Evolutionary conservation across 495 filamentous ascomycete species (phyloP).

Genomic region (Talaromyces ruber): DNA sequence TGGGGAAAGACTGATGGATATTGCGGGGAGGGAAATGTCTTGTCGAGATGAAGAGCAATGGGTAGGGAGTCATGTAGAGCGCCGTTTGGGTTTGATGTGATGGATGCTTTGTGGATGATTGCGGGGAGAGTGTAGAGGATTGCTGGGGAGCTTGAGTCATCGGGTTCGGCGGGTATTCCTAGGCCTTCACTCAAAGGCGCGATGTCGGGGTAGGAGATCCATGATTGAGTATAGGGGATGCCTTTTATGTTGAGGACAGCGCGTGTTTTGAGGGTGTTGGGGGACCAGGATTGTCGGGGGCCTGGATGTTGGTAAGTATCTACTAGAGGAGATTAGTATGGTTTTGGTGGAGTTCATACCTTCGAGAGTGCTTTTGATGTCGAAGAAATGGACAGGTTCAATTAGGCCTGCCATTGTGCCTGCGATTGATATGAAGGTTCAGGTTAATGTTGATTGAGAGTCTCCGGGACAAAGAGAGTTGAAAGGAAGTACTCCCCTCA

Average conservation of each 20-base stretch:
- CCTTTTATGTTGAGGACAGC: conserved; percentile 31
- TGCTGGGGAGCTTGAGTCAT: not conserved
- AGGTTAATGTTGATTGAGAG: not conserved
- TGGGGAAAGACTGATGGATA: conserved; percentile 4
- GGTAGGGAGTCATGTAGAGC: conserved; percentile 31
- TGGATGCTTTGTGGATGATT: conserved; percentile 21
- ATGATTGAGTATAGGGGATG: conserved; percentile 33
- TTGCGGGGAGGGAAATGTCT: conserved; percentile 17
- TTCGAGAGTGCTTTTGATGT: conserved; percentile 23
- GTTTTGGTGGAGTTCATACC: conserved; percentile 12
- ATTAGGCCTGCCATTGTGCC: conserved; percentile 16
- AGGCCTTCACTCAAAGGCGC: conserved; percentile 20
- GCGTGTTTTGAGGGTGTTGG: conserved; percentile 31
- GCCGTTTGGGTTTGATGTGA: conserved; percentile 18
- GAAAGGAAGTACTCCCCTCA: not conserved
- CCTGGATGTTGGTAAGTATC: conserved; percentile 10
- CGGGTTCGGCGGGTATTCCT: conserved; percentile 15
- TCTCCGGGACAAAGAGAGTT: not conserved
- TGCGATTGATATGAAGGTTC: not conserved
- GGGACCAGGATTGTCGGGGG: conserved; percentile 28
- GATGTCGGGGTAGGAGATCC: conserved; percentile 34
- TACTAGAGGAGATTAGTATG: not conserved
- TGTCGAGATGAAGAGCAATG: conserved; percentile 29
- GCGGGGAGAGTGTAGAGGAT: conserved; percentile 29
- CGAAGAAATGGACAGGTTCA: conserved; percentile 31